Evolutionary conservation across 306 rosid species (phyloP), one percentile per base, ranked within the genome.

Genomic region (Lathyrus oleraceus): DNA sequence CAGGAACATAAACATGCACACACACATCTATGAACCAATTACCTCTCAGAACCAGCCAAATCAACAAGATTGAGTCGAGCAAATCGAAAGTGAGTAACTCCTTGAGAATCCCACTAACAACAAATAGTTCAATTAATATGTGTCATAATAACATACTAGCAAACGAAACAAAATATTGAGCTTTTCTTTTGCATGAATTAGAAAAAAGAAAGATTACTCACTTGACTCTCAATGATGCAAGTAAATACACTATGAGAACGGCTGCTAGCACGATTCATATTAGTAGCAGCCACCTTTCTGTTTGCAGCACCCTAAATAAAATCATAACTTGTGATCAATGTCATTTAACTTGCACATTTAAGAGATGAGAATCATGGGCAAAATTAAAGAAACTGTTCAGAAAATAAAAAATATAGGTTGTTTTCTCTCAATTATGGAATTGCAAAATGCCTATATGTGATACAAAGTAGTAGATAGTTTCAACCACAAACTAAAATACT

Each of bases 1-100:
- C 14, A 27, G 19, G 54, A 8, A 59, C 39, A 49, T 10, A 69
- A 42, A 69, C 57, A 40, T 19, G 48, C 65, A 61, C 52, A 63
- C 15, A 54, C 57, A 32, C 53, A 59, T 53, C 35, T 52, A 9
- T 10, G 10, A 74, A 58, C 39, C 68, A 58, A 69, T 71, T 84
- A 94, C 99, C 99, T 94, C 85, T 94, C 99, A 10, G 99, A 94
- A 80, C 99, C 99, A 36, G 99, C 99, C 84, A 94, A 91, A 85
- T 94, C 99, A 80, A 94, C 96, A 17, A 94, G 96, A 82, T 91
- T 94, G 44, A 94, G 97, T 51, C 95, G 89, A 74, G 99, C 92
- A 86, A 91, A 94, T 45, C 97, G 89, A 65, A 84, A 94, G 83
- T 86, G 99, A 75, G 84, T 87, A 66, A 91, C 91, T 65, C 97